Evolutionary conservation across 768 basidiomycete species (phyloP).

Genomic region (Pulveroboletus sp.): DNA sequence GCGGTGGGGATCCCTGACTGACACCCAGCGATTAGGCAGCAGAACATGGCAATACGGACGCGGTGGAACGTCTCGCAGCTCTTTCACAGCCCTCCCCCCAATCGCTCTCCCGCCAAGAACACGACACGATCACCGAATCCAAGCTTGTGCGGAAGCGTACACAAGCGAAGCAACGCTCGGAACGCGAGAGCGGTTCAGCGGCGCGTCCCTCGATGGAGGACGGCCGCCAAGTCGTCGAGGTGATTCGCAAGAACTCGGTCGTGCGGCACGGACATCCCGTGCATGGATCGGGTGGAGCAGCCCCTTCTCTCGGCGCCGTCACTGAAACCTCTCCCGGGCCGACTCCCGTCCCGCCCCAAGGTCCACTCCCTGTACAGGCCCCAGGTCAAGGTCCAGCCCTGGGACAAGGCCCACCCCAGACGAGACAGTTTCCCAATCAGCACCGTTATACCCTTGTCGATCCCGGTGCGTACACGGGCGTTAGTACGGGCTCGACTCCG

Average conservation of each 20-base stretch:
- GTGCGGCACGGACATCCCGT: constrained; percentile 16
- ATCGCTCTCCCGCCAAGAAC: constrained; percentile 72
- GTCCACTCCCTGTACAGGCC: background rate
- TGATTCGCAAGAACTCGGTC: constrained; percentile 51
- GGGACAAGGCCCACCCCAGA: background rate
- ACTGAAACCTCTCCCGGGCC: constrained; percentile 3
- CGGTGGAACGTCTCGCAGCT: constrained; percentile 66
- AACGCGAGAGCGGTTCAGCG: constrained; percentile 17
- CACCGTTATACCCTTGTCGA: constrained; percentile 51
- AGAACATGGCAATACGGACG: constrained; percentile 79
- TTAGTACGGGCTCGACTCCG: background rate
- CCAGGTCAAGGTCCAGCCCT: background rate
- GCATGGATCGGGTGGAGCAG: constrained; percentile 9
- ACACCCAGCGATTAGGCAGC: constrained; percentile 65
- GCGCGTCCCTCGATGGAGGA: constrained; percentile 30
- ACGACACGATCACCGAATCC: constrained; percentile 72
- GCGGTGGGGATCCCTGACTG: background rate
- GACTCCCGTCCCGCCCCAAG: constrained; percentile 7
- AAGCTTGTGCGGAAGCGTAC: constrained; percentile 86
- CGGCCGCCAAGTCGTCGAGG: constrained; percentile 48
- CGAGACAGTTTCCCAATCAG: constrained; percentile 33
- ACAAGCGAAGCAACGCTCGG: constrained; percentile 58
- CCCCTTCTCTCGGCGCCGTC: constrained; percentile 11
- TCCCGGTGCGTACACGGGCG: constrained; percentile 23
- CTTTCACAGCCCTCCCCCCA: constrained; percentile 61